Percentiles rank a stretch among this genome's conserved stretches.
phyloP scores from a whole-genome alignment of 2,329 filamentous ascomycete genomes.

The Fusarium agapanthi region DNA sequence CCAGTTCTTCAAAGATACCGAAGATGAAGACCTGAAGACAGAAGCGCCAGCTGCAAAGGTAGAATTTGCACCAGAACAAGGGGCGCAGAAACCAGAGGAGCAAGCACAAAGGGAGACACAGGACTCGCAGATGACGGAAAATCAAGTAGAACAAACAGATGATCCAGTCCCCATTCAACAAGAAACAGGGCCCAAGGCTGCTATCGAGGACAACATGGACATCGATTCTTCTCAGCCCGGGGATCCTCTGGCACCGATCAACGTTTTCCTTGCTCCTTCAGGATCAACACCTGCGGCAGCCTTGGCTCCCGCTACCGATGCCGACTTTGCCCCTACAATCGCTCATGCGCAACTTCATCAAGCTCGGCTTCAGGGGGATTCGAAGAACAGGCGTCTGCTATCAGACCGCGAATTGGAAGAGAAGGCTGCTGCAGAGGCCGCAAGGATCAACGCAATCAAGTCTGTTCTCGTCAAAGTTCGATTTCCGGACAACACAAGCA shows the following conservation, averaged over 20 bases:
- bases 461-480: slow-evolving; percentile 81
- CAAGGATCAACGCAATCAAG: slow-evolving; percentile 71
- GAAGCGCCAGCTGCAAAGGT: slow-evolving; percentile 2
- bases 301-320: slow-evolving; percentile 70
- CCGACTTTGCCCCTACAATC: slow-evolving; percentile 80
- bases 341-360: slow-evolving; percentile 81
- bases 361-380: slow-evolving; percentile 66
- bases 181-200: neutral
- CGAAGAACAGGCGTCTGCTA: slow-evolving; percentile 78
- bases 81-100: slow-evolving; percentile 10
- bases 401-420: slow-evolving; percentile 85
- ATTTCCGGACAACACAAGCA: slow-evolving; percentile 85
- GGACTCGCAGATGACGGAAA: slow-evolving; percentile 40
- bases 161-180: slow-evolving; percentile 2
- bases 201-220: slow-evolving; percentile 29
- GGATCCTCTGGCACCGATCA: slow-evolving; percentile 62
- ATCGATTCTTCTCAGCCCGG: slow-evolving; percentile 27
- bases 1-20: slow-evolving; percentile 72
- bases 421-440: slow-evolving; percentile 70
- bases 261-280: slow-evolving; percentile 81
- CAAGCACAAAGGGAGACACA: slow-evolving; percentile 8
- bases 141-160: slow-evolving; percentile 5
- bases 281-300: slow-evolving; percentile 80
- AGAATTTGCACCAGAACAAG: slow-evolving; percentile 10
- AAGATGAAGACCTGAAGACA: slow-evolving; percentile 37